Evolutionary conservation across 1,139 yeast species (phyloP).

Genomic region (Yamadazyma epiphylla): DNA sequence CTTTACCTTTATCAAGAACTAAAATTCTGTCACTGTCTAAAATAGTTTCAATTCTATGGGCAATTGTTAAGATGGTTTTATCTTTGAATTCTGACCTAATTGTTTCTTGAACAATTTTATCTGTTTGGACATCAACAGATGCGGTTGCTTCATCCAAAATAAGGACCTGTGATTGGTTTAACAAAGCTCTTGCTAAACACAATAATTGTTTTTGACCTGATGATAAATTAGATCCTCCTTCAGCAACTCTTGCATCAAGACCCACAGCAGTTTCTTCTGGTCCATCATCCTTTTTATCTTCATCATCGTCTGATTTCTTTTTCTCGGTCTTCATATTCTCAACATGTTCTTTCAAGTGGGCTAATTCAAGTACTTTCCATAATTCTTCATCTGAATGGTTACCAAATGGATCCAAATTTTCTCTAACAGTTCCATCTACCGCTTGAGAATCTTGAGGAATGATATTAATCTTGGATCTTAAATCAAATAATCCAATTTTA

Average conservation of each 20-base stretch:
- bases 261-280: slow-evolving; percentile 8
- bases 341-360: slow-evolving; percentile 32
- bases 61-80: slow-evolving; percentile 34
- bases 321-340: slow-evolving; percentile 28
- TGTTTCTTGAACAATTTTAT: slow-evolving; percentile 31
- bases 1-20: slow-evolving; percentile 29
- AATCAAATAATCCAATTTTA: slow-evolving; percentile 29
- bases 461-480: slow-evolving; percentile 30
- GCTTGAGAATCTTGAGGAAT: slow-evolving; percentile 40
- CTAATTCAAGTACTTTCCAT: slow-evolving; percentile 32
- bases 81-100: slow-evolving; percentile 28
- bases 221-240: slow-evolving; percentile 35
- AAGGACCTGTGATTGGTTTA: slow-evolving; percentile 28
- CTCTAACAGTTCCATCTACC: slow-evolving; percentile 31
- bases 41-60: slow-evolving; percentile 35
- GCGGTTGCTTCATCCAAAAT: slow-evolving; percentile 39
- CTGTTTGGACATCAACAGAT: slow-evolving; percentile 36
- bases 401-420: slow-evolving; percentile 34
- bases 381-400: slow-evolving; percentile 25
- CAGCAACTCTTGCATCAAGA: slow-evolving; percentile 15
- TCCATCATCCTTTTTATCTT: slow-evolving; percentile 6
- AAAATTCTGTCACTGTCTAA: slow-evolving; percentile 31
- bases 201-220: slow-evolving; percentile 36
- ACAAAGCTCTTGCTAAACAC: slow-evolving; percentile 35
- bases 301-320: slow-evolving; percentile 18